Evolutionary conservation across 164 flowering plant species (phyloP), one percentile per base, ranked within the genome.

Genomic region (Houttuynia cordata): DNA sequence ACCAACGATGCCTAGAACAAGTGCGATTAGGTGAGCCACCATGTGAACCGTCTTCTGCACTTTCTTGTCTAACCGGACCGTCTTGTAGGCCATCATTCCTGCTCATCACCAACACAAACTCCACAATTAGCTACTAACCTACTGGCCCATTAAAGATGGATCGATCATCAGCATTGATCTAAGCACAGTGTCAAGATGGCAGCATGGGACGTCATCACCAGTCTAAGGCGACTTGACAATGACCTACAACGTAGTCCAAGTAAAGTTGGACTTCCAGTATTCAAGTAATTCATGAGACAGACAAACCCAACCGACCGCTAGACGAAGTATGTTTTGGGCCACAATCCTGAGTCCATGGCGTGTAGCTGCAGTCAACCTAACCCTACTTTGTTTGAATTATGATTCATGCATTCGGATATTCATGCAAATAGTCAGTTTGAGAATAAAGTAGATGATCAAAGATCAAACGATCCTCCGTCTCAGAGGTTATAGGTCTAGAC

Each of bases 51-150:
- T 41, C 63, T 88, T 88, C 74, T 69, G 76, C 40, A 61, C 73
- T 22, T 20, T 10, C 24, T 47, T 51, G 30, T 57, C 62, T 45
- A 73, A 81, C 50, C 13, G 0, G 3, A 86, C 75, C 3, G 81
- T 84, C 80, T 72, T 82, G 79, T 81, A 88, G 0, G 76, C 86
- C 91, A 88, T 84, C 73, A 84, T 78, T 0, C 80, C 91, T 87
- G 60, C 50, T 13, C 42, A 39, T 22, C 56, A 50, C 24, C 4
- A 24, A 61, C 45, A 50, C 17, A 21, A n/a, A 22, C 34, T 6
- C 37, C 37, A 0, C 2, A 12, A 2, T 12, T 45, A 17, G 49
- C 14, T 12, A 14, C 49, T 45, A 45, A 14, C 49, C 12, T 12
- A 3, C 49, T 41, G 13, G 45, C 49, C n/a, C 24, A 10, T 19